Evolutionary conservation across 2,329 filamentous ascomycete genomes (phyloP), one percentile per base, ranked within the genome.

Genomic region (Trichoderma koningiopsis): DNA sequence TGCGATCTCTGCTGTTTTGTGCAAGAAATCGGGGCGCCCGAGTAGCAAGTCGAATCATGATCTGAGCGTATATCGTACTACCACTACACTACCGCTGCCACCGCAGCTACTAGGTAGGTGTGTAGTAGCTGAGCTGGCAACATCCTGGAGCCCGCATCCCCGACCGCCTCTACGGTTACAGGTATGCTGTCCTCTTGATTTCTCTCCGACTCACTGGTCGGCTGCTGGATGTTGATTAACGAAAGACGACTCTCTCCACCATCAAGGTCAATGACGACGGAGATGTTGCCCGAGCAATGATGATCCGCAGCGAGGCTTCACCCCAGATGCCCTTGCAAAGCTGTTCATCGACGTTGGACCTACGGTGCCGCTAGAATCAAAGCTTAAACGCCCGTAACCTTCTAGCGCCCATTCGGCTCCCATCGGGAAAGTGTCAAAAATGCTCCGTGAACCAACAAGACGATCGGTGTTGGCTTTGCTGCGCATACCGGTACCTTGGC

Each of bases 11-110:
- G 22, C n/a, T 16, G 49, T 29, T 22, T 57, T 24, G 52, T 65
- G 52, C 35, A 27, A 65, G 52, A 33, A 60, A 31, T 57, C 65
- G 65, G 65, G 49, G 29, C 56, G 53, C 56, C 66, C 66, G 66
- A 68, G 56, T 14, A 55, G 47, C 37, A 47, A 10, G 66, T 61
- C 58, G 52, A 65, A 24, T 52, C 35, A 49, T 31, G 58, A 40
- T 37, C 47, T 49, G 56, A 55, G 47, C 61, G 57, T 52, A 43
- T 68, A 49, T 49, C 47, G 47, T 49, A 24, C 47, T 49, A 43
- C 40, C 40, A 43, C 40, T n/a, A 43, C 40, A 40, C 37, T 11
- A 40, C 37, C 37, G 7, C 37, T 6, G 19, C 37, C 6, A 6
- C 37, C 37, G 37, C 37, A 40, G 6, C 37, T 40, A 14, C 11